These are phyloP conservation scores for Cynara cardunculus DNA, from an alignment of 129 eudicot species.

Conservation along the genomic window DNA sequence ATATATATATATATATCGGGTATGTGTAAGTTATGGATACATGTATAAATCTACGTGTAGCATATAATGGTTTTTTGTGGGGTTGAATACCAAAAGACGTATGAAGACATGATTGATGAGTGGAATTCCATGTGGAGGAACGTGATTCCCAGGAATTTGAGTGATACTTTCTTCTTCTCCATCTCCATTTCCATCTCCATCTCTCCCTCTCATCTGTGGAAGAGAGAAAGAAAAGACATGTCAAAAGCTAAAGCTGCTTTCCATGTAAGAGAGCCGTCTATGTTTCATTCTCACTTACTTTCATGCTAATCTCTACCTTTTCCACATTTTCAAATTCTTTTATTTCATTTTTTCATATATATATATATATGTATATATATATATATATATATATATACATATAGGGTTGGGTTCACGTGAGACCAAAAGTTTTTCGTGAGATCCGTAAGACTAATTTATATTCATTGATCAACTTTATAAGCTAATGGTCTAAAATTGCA, in stretches of 20 bases:
- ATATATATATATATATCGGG: neutral
- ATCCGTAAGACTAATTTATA: too few relatives aligned
- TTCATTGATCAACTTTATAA: too few relatives aligned
- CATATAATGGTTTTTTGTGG: constrained; percentile 11
- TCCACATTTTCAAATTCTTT: neutral
- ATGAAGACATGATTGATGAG: constrained; percentile 27
- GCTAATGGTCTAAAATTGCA: too few relatives aligned
- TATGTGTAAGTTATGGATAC: neutral
- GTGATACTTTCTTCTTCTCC: neutral
- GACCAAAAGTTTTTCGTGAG: too few relatives aligned
- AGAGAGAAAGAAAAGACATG: constrained; percentile 27
- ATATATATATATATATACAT: too few relatives aligned
- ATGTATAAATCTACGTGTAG: constrained; percentile 2
- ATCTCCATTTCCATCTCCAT: neutral
- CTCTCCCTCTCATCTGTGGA: neutral
- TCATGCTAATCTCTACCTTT: constrained; percentile 19
- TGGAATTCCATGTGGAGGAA: constrained; percentile 30
- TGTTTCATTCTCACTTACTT: constrained; percentile 33
- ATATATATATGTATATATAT: too few relatives aligned
- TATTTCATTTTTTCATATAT: too few relatives aligned
- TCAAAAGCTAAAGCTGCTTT: constrained; percentile 41
- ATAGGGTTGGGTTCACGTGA: too few relatives aligned
- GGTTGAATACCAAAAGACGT: constrained; percentile 18
- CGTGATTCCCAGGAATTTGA: constrained; percentile 22
- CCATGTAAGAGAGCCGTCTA: constrained; percentile 34